Base-by-base conservation (phyloP, 1,284 basidiomycete species). In the Anthracocystis panici-leucophaei region DNA sequence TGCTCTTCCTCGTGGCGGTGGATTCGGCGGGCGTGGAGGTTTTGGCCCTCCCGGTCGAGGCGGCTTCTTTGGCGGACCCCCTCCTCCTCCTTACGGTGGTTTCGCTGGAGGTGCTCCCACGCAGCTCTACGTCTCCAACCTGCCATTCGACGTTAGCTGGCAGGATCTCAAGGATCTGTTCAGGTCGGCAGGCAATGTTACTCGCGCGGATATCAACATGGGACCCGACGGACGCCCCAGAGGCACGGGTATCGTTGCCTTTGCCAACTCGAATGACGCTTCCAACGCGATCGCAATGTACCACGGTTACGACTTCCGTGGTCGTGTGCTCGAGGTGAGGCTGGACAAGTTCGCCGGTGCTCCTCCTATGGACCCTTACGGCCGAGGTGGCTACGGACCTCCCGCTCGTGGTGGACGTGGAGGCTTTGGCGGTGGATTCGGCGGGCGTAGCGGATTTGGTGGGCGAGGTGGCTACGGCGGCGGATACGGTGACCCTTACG, bases 101-200 rank as follows among this genome's bases (percentile, higher is more conserved):
- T 72, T 66, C 27, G 69, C 12, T n/a, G 71, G 53, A 35, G 75
- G 65, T 33, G 73, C 76, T 0, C 78, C 78, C 35, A 78, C 89
- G 81, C 94, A 96, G 83, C 90, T 97, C 55, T 97, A 95, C 75
- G 91, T 97, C 79, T 92, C 93, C 60, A 96, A 96, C 85, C 60
- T 75, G 41, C 96, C 95, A 0, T 93, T 93, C 82, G 93, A 95
- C 86, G 94, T 94, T 33, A 94, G 94, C 42, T 99, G 96, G 96
- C 96, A 99, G 86, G 96, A 99, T 85, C 88, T 99, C 65, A 99
- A 98, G 86, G 95, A 98, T 85, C 88, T 98, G 33, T 97, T 98
- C 91, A 91, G 95, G 60, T 90, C 92, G 33, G 93, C 95, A 42
- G 95, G 96, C 27, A 93, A 93, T 82, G 94, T 97, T 79, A 90